Evolutionary conservation across 2,329 filamentous ascomycete genomes (phyloP).

Genomic region (Colletotrichum sp.): DNA sequence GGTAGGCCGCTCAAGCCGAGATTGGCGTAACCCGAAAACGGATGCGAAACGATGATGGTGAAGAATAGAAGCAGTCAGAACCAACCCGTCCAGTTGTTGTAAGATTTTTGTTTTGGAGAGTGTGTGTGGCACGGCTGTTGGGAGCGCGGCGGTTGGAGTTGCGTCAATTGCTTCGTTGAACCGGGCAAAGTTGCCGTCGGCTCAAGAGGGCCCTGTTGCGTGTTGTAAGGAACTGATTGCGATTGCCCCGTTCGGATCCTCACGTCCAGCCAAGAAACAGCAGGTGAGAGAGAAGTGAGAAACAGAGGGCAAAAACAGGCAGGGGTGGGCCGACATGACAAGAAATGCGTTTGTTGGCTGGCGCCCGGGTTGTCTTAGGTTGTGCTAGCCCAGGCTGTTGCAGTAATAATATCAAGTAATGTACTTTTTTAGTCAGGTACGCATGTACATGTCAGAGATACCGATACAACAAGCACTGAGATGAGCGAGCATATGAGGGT

Average conservation of each 20-base stretch:
- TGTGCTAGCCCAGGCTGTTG: slow-evolving; percentile 9
- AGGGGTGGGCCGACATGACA: slow-evolving; percentile 8
- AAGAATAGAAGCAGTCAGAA: not conserved
- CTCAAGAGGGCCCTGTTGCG: not conserved
- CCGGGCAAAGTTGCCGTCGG: not conserved
- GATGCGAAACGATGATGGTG: not conserved
- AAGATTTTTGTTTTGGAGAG: not conserved
- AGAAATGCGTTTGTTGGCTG: slow-evolving; percentile 9
- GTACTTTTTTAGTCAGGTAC: not conserved
- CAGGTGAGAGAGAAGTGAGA: not conserved
- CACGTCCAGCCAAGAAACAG: not conserved
- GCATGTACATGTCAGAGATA: not conserved
- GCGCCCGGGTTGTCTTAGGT: slow-evolving; percentile 13
- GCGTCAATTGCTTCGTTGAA: not conserved
- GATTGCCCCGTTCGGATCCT: not conserved
- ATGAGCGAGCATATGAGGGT: not conserved
- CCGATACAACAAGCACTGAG: not conserved
- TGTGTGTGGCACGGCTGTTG: not conserved
- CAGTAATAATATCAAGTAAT: not conserved
- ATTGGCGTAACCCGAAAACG: not conserved
- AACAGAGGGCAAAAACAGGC: not conserved
- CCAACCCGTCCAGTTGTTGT: not conserved
- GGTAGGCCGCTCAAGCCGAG: not conserved
- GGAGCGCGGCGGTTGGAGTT: not conserved
- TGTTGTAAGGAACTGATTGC: not conserved